Evolutionary conservation across 2,329 filamentous ascomycete species (phyloP), one percentile per base, ranked within the genome.

Genomic region (Clonostachys sp.): DNA sequence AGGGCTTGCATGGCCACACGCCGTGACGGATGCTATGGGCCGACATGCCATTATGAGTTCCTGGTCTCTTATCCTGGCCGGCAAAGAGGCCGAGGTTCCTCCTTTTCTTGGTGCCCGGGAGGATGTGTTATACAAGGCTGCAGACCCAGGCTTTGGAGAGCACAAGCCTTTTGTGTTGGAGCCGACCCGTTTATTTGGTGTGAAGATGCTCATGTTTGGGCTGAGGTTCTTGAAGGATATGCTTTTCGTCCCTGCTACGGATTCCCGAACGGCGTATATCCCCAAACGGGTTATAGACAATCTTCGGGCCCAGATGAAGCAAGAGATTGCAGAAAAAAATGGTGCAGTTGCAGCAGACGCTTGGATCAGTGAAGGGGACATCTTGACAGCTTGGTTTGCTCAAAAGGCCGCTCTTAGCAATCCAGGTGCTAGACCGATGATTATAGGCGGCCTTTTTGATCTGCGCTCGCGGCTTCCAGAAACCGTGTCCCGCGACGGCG

Each of bases 321-420:
- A 18, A 7, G 42, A 44, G 10, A n/a, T 42, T n/a, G 41, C 41
- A 24, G 34, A 12, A 12, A 10, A 10, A 16, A 34, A 34, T 16
- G 13, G 42, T 2, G 14, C 12, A 14, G 42, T 35, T 2, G 6
- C 24, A 3, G 18, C 14, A 24, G 39, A 44, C 24, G 57, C 67
- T 2, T 75, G 72, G 46, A 40, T 77, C 33, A 75, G 68, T 50
- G 71, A 75, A n/a, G 65, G 67, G 17, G 73, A 78, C 45, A 57
- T 76, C 2, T 53, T 78, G 3, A 56, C 60, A 2, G 70, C 69
- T 0, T 78, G 72, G 69, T 55, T 61, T 45, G 55, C 64, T 6
- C 53, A 51, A 8, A 46, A 55, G 14, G 48, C 63, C 12, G 52
- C 53, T 12, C 42, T 46, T 13, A 51, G 54, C 16, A 50, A 56